Conservation (phyloP, 208 protist species). For the Trypanosoma cruzi region DNA sequence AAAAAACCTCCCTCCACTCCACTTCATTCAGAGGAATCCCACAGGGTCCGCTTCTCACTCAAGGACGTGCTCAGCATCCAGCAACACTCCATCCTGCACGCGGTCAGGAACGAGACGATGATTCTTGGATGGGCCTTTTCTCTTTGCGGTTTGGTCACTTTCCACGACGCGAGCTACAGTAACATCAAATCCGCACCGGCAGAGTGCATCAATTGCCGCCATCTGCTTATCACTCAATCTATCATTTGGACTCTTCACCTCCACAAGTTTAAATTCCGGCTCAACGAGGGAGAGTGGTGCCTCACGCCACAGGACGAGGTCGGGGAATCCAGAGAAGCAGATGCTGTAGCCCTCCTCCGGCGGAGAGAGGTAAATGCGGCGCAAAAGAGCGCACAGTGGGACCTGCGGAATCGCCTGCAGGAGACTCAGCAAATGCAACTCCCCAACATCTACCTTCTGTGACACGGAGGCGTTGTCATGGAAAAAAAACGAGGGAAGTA, state of each 20-base stretch:
- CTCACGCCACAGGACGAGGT: constrained; percentile 71
- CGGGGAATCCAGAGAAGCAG: constrained; percentile 75
- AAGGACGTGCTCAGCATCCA: neutral
- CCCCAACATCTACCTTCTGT: constrained; percentile 35
- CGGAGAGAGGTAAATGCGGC: constrained; percentile 49
- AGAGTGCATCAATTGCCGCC: constrained; percentile 62
- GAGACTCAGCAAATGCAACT: constrained; percentile 62
- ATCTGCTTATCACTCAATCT: constrained; percentile 71
- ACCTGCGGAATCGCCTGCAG: constrained; percentile 45
- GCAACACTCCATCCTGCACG: neutral
- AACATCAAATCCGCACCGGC: constrained; percentile 71
- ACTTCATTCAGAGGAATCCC: neutral
- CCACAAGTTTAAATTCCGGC: constrained; percentile 57
- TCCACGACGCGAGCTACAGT: constrained; percentile 94
- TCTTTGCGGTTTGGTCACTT: neutral
- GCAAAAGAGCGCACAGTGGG: constrained; percentile 59
- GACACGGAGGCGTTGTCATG: neutral
- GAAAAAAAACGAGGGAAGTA: neutral
- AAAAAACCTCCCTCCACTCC: neutral
- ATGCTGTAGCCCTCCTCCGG: constrained; percentile 52
- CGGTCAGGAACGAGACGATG: neutral
- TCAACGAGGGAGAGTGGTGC: neutral
- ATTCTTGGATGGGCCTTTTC: neutral
- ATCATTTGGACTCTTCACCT: constrained; percentile 82
- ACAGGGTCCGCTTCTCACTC: neutral